Conservation (phyloP, 2,329 filamentous ascomycete genomes). For the Plenodomus biglobosus region DNA sequence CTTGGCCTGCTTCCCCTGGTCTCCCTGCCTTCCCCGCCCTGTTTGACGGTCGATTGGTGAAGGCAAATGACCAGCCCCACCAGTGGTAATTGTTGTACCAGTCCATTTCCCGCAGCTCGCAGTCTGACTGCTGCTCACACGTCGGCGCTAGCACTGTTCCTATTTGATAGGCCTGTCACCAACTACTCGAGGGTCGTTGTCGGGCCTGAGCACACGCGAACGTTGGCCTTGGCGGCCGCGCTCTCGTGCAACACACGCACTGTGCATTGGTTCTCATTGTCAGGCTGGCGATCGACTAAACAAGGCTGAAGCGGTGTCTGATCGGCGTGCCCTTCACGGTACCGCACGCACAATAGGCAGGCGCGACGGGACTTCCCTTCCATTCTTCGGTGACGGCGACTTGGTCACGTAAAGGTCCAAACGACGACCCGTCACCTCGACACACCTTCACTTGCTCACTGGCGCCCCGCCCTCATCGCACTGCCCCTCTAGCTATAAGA, state of each 20-base stretch:
- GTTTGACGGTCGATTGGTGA: conserved; percentile 1
- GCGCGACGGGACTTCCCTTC: conserved; percentile 6
- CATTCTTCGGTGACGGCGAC: conserved; percentile 6
- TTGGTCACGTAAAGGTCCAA: conserved; percentile 21
- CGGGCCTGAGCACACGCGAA: conserved; percentile 10
- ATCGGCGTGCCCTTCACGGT: conserved; percentile 9
- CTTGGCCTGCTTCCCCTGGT: background rate
- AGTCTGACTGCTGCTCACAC: conserved; percentile 2
- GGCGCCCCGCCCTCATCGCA: conserved; percentile 3
- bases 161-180: conserved; percentile 2
- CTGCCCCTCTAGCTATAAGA: conserved; percentile 15
- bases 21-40: background rate
- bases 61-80: conserved; percentile 4
- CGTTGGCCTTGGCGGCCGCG: conserved; percentile 9
- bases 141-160: conserved; percentile 5
- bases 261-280: conserved; percentile 5
- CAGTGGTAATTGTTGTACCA: conserved; percentile 5
- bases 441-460: conserved; percentile 22
- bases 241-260: conserved; percentile 6
- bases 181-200: conserved; percentile 3
- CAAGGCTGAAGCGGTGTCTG: conserved; percentile 9
- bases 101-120: conserved; percentile 1
- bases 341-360: conserved; percentile 13
- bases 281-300: conserved; percentile 7
- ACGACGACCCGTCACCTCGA: conserved; percentile 21